Base-by-base conservation (phyloP, 345 rosid genomes). In the Citropsis articulata region DNA sequence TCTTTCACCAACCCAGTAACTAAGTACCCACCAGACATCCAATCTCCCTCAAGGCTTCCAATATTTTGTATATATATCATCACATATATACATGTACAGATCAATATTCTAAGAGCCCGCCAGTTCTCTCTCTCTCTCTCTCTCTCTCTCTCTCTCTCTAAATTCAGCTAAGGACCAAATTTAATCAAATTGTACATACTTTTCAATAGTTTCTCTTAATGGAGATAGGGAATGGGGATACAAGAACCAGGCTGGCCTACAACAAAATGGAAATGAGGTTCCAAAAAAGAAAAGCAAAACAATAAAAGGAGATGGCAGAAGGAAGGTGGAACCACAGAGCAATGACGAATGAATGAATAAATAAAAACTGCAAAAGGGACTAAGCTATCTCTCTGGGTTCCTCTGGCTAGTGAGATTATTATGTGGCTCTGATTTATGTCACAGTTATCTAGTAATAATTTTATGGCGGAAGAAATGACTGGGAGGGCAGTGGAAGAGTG, bases 261-360 rank as follows among this genome's bases (percentile, higher is more conserved):
- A 70, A 77, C 77, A 76, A 86, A 77, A 80, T 75, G 76, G 77
- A 78, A 70, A 64, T 63, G 69, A 75, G 63, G 66, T 40, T 70
- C 74, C 48, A 57, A 35, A 63, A 75, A 31, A 57, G 33, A 70
- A 72, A 30, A 71, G 22, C 38, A 38, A 62, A 27, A 78, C 7
- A 60, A 68, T 16, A 72, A 63, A 48, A 67, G 57, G 77, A 73
- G 75, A 78, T 18, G 71, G 81, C 72, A 66, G 77, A 78, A 74
- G 74, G 77, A 72, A 81, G 73, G 66, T 71, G 86, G 80, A 87
- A 73, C 87, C 89, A 80, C 73, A 82, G 87, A 84, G 84, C 83
- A 87, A 84, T 83, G 91, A 81, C 84, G 80, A 90, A 92, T 84
- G 89, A 90, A 90, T 85, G 87, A 90, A 92, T 78, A 78, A 88